These are phyloP conservation scores for Podila minutissima DNA, from an alignment of 192 early-diverging fungal species.

Conservation along the genomic window DNA sequence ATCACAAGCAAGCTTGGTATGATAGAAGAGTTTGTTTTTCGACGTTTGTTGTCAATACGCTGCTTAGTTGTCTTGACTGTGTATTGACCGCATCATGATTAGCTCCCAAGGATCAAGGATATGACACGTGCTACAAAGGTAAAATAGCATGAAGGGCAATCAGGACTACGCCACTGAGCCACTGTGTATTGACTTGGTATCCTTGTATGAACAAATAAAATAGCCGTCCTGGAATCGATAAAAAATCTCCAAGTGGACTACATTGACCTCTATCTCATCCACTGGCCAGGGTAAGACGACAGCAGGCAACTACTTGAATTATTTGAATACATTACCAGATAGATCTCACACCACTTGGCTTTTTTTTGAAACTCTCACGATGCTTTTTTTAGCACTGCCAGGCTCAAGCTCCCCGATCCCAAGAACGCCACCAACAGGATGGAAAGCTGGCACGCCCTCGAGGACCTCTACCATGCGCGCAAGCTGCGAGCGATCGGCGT, in stretches of 20 bases:
- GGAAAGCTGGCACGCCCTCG: constrained; percentile 71
- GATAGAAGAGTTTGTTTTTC: neutral
- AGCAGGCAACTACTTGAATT: neutral
- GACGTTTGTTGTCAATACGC: neutral
- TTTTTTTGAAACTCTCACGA: neutral
- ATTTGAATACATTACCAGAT: neutral
- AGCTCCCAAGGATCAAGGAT: constrained; percentile 78
- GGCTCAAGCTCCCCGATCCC: constrained; percentile 50
- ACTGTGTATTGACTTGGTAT: no score
- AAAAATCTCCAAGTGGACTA: constrained; percentile 71
- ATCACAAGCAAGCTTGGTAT: constrained; percentile 74
- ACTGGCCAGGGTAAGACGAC: constrained; percentile 74
- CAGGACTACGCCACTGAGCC: neutral
- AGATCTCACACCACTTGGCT: neutral
- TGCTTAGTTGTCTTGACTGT: neutral
- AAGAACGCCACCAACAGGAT: constrained; percentile 60
- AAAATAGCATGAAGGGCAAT: neutral
- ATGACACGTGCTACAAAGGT: constrained; percentile 65
- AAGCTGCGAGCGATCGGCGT: constrained; percentile 76
- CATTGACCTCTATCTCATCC: constrained; percentile 79
- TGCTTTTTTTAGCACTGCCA: constrained; percentile 41
- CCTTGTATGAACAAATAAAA: no score
- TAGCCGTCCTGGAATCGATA: constrained; percentile 66
- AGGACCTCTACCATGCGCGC: constrained; percentile 64
- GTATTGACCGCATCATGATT: neutral